phyloP scores from a whole-genome alignment of 768 basidiomycete genomes.

The Lactarius trivialis region DNA sequence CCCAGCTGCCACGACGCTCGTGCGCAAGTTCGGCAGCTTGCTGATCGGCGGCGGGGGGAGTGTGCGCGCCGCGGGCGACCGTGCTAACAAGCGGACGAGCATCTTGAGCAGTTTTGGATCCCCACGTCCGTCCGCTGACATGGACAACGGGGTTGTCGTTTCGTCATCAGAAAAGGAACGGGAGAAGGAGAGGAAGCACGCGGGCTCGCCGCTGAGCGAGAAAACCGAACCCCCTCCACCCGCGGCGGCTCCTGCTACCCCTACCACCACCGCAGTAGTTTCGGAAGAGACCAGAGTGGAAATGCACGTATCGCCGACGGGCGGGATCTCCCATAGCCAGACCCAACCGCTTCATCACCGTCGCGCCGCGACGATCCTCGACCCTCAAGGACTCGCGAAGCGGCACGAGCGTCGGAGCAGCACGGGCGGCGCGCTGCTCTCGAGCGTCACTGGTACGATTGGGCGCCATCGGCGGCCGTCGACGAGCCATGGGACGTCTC shows the following conservation, averaged over 20 bases:
- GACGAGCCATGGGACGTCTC: constrained; percentile 45
- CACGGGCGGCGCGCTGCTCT: constrained; percentile 57
- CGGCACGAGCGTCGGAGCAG: constrained; percentile 74
- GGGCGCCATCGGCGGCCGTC: constrained; percentile 67
- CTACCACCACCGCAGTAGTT: neutral
- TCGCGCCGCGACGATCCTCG: constrained; percentile 71
- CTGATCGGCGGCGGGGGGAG: constrained; percentile 16
- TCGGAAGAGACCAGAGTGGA: neutral
- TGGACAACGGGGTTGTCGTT: neutral
- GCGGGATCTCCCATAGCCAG: constrained; percentile 33
- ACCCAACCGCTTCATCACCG: constrained; percentile 66
- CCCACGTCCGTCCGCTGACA: constrained; percentile 16
- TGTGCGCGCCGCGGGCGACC: constrained; percentile 20
- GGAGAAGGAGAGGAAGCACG: constrained; percentile 26
- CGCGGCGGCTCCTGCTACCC: neutral
- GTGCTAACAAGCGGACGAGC: constrained; percentile 19
- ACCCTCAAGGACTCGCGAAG: constrained; percentile 54
- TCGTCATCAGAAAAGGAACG: constrained; percentile 21
- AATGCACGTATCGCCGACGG: constrained; percentile 22
- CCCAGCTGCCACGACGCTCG: constrained; percentile 21
- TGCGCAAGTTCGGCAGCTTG: constrained; percentile 25
- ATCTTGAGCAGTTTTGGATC: constrained; percentile 15
- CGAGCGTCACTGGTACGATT: constrained; percentile 45
- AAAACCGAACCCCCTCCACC: constrained; percentile 12
- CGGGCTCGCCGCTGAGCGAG: constrained; percentile 25